Base-by-base conservation (phyloP, 2,329 filamentous ascomycete species). In the Sporothrix sp. region DNA sequence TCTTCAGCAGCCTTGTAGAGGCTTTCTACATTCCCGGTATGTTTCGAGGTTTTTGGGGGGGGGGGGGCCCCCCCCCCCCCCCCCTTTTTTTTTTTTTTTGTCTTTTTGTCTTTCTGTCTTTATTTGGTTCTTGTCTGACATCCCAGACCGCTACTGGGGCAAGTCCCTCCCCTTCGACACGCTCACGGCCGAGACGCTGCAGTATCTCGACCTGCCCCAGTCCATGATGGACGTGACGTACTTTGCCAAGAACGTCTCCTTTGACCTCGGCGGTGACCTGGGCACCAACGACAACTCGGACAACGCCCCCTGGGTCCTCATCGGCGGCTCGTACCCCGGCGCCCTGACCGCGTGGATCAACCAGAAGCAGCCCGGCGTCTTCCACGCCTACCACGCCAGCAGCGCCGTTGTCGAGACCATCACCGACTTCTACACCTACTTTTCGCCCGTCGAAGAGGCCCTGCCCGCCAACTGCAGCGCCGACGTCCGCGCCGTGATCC, bases 361-460 rank as follows among this genome's bases (percentile, higher is more conserved):
- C 23, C 65, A 66, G 10, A 64, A 69, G 21, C 67, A 71, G 13
- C 74, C 75, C 0, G 76, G 72, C 16, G 78, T 73, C 0, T 75
- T 75, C 61, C 78, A 72, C 73, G 74, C 74, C 0, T 78, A 78
- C 57, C 72, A 75, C 54, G 70, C 74, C 18, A 74, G 73, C 7
- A 75, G 71, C 56, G 76, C 73, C 3, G 72, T 75, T 2, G 75
- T 79, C 0, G 63, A 79, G 60, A 68, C 72, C 0, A 66, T 78
- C 23, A 62, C 66, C 4, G 69, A 73, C 39, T 73, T 78, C 57
- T 79, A 71, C 71, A 65, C 70, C 57, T 79, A 79, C 57, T 79
- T 76, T 57, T 61, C 64, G 8, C 75, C 76, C 1, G 65, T 78
- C 8, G 68, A 72, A 54, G 65, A 74, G 54, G 75, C 71, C 10